phyloP scores from a whole-genome alignment of 306 rosid genomes.

The Glycine latifolia region DNA sequence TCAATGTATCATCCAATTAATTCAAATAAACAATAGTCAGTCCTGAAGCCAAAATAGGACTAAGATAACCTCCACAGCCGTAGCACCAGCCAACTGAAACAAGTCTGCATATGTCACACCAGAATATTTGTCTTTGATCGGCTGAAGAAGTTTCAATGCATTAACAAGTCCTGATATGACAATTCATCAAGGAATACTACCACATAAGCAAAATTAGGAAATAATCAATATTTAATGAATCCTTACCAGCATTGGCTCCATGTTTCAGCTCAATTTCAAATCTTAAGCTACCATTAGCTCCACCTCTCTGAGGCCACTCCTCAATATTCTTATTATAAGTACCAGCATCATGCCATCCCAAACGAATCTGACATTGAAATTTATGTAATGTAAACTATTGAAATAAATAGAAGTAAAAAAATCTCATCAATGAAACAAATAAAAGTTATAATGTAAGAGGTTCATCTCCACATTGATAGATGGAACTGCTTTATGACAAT shows the following conservation, averaged over 20 bases:
- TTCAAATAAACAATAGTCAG: slow-evolving; percentile 16
- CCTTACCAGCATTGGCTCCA: slow-evolving; percentile 93
- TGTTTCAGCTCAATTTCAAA: slow-evolving; percentile 89
- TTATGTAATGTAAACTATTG: not conserved
- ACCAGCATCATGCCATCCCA: slow-evolving; percentile 99
- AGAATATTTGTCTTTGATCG: slow-evolving; percentile 90
- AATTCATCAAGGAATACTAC: slow-evolving; percentile 43
- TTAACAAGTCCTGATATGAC: slow-evolving; percentile 78
- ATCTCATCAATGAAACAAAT: not conserved
- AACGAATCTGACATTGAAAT: slow-evolving; percentile 68
- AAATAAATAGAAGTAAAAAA: not conserved
- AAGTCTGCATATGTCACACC: slow-evolving; percentile 94
- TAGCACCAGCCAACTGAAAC: slow-evolving; percentile 96
- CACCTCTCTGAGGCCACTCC: slow-evolving; percentile 96
- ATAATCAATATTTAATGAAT: slow-evolving; percentile 15
- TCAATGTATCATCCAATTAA: slow-evolving; percentile 37
- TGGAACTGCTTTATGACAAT: slow-evolving; percentile 2
- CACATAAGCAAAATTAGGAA: slow-evolving; percentile 23
- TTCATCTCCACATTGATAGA: slow-evolving; percentile 23
- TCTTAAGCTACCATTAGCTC: slow-evolving; percentile 95
- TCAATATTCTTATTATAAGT: slow-evolving; percentile 89
- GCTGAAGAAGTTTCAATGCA: slow-evolving; percentile 95
- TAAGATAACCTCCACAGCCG: slow-evolving; percentile 82
- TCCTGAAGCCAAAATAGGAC: slow-evolving; percentile 40
- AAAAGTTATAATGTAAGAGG: not conserved